Base-by-base conservation (phyloP, 768 basidiomycete species). In the Sarcodon aspratus region DNA sequence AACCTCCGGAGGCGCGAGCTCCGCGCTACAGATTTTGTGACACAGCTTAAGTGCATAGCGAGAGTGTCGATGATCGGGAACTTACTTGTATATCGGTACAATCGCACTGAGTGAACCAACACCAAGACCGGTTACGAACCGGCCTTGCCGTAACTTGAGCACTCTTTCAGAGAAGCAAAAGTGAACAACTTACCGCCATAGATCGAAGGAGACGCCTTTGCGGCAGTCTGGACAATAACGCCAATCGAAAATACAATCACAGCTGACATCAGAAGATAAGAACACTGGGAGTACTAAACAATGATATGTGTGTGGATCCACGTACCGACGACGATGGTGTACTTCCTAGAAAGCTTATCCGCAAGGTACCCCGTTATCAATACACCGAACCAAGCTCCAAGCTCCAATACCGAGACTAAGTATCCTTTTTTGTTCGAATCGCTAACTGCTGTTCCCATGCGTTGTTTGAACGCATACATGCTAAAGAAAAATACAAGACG, bases 51-150 rank as follows among this genome's bases (percentile, higher is more conserved):
- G 33, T 50, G 31, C 43, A 13, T 40, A 32, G 13, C n/a, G 13
- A n/a, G 45, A n/a, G 45, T 11, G 33, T 34, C 44, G 36, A 18
- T 21, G 33, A 27, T n/a, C 34, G 44, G 27, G 11, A 33, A 53
- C 59, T 43, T 13, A 61, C 62, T 88, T 88, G 70, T 85, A 87
- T 35, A 89, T 70, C 1, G 87, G 87, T 9, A 90, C 85, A n/a
- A 76, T 74, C 84, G 87, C 87, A 55, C 81, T 84, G 17, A 89
- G 66, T 3, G 85, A 84, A 9, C 87, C 87, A 13, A 90, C 83
- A 45, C 85, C 87, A 42, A 88, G 64, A 72, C 87, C 87, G 46
- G 84, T 86, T 47, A 89, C 64, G 55, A 85, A 87, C 27, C 86
- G 79, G 47, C 85, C 70, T 64, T 51, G 42, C 8, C 47, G 34